Base-by-base conservation (phyloP, 352 stramenopile species). In the Phytophthora pistaciae region DNA sequence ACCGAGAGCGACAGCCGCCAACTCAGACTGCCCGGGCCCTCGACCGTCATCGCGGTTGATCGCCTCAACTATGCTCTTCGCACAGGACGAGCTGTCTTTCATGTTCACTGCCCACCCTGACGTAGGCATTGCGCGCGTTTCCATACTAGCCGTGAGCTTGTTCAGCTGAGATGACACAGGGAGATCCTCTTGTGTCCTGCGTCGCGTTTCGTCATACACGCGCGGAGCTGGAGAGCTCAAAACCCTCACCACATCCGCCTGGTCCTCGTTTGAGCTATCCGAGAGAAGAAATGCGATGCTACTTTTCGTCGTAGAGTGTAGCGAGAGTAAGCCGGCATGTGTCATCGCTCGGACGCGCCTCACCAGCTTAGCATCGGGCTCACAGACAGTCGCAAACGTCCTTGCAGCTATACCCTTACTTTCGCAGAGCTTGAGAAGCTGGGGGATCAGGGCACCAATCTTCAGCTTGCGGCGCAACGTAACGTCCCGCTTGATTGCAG, bases 401-500 rank as follows among this genome's bases (percentile, higher is more conserved):
- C 25, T 52, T 7, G 38, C 36, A 3, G 8, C 0, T 6, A 60
- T 16, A 36, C 14, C n/a, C 44, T 68, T 36, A 9, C 49, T 58
- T 9, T 42, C 11, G n/a, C 71, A 76, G 10, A 68, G 36, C 2
- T 3, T 44, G 3, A 31, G 8, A 9, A 67, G 14, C 1, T 7
- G 60, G 1, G 33, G 33, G 4, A 67, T 27, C 14, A 60, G 25
- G 5, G 52, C 29, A 23, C 68, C 70, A 11, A 75, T 13, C n/a
- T 67, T 70, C 3, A 74, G 18, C 1, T 66, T 54, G 0, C 46
- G 42, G 0, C 57, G 66, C 20, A 72, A 5, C 2, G 62, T 67
- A 21, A 74, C 66, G 7, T 72, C 66, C 31, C 42, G 13, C n/a
- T 49, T 49, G 14, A 49, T 21, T 10, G 42, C 42, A n/a, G 42